Percentiles rank a stretch among this genome's conserved stretches.
These are phyloP conservation scores for Trypanosoma caninum DNA, from an alignment of 208 protist genomes.

Conservation along the genomic window DNA sequence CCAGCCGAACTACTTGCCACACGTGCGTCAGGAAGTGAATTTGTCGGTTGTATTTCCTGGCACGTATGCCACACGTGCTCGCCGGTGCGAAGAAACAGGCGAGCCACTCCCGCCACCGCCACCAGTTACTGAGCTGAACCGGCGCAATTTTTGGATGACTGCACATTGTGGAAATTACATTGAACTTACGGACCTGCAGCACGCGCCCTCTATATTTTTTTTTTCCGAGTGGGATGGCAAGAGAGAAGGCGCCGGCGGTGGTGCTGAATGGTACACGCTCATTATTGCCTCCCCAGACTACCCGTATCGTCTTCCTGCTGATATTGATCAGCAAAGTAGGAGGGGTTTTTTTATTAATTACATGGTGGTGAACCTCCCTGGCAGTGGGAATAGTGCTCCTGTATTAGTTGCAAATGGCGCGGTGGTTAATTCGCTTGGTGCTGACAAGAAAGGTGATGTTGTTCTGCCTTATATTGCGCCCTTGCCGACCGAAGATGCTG, in stretches of 20 bases:
- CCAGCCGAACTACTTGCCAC: slow-evolving; percentile 60
- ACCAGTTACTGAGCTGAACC: slow-evolving; percentile 46
- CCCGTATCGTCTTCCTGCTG: slow-evolving; percentile 68
- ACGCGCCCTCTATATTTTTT: slow-evolving; percentile 80
- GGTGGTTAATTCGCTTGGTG: slow-evolving; percentile 8
- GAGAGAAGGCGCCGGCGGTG: background rate
- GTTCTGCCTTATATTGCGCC: slow-evolving; percentile 81
- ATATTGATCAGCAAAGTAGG: slow-evolving; percentile 29
- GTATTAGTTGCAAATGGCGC: background rate
- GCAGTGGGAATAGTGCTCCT: background rate
- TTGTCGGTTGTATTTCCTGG: slow-evolving; percentile 84
- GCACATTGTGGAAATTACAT: slow-evolving; percentile 91
- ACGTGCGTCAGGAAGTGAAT: slow-evolving; percentile 73
- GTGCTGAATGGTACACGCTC: slow-evolving; percentile 57
- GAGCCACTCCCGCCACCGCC: slow-evolving; percentile 45
- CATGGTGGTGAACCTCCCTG: slow-evolving; percentile 77
- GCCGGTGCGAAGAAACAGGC: slow-evolving; percentile 48
- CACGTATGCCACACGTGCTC: slow-evolving; percentile 51
- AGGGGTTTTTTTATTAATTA: slow-evolving; percentile 87
- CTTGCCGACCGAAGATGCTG: slow-evolving; percentile 87
- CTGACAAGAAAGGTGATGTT: slow-evolving; percentile 55
- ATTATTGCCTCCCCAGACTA: slow-evolving; percentile 88
- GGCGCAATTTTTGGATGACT: slow-evolving; percentile 90
- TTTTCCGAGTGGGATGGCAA: slow-evolving; percentile 26
- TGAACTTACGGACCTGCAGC: slow-evolving; percentile 81